These are phyloP conservation scores for Leptomonas pyrrhocoris DNA, from an alignment of 208 protist genomes.

Conservation along the genomic window DNA sequence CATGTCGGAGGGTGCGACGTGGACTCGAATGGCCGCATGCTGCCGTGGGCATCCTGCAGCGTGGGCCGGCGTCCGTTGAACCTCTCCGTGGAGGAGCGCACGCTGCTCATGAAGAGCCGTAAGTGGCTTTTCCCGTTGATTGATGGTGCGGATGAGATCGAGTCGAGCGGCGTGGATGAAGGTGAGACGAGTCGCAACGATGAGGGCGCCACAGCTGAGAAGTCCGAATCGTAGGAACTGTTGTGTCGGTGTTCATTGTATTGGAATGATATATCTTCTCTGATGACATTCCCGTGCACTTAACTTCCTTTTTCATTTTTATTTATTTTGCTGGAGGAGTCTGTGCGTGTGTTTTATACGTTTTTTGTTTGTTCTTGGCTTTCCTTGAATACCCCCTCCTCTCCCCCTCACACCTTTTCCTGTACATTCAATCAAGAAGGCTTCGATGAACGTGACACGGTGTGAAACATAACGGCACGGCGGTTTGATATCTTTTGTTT, in stretches of 20 bases:
- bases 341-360: too few relatives aligned
- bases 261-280: too few relatives aligned
- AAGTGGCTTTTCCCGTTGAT: conserved; percentile 33
- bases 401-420: too few relatives aligned
- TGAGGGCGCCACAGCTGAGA: not conserved
- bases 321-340: too few relatives aligned
- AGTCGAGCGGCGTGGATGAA: not conserved
- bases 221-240: not conserved
- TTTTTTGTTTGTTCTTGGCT: too few relatives aligned
- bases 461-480: too few relatives aligned
- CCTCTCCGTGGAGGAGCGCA: conserved; percentile 32
- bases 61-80: conserved; percentile 5
- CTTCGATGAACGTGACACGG: too few relatives aligned
- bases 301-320: conserved; percentile 5
- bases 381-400: too few relatives aligned
- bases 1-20: not conserved
- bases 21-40: not conserved
- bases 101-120: conserved; percentile 21
- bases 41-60: not conserved
- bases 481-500: too few relatives aligned
- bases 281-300: too few relatives aligned
- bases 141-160: conserved; percentile 26
- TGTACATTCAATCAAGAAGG: too few relatives aligned
- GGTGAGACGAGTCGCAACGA: not conserved
- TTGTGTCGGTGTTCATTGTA: too few relatives aligned